Base-by-base conservation (phyloP, 495 filamentous ascomycete species). In the Evansstolkia leycettana region DNA sequence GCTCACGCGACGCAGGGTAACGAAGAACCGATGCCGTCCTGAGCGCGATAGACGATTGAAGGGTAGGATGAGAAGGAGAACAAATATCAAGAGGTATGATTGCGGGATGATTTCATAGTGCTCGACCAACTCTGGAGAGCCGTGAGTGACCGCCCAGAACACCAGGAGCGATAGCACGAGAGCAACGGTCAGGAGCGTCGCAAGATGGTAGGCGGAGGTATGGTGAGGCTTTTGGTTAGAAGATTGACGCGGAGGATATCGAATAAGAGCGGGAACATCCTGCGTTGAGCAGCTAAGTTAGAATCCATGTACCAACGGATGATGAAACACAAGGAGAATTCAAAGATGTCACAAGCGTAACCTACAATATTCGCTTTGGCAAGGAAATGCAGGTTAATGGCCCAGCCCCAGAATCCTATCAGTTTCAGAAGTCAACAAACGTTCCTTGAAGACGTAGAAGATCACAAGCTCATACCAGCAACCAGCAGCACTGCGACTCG, bases 351-450 rank as follows among this genome's bases (percentile, higher is more conserved):
- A n/a, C n/a, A n/a, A n/a, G n/a, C n/a, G n/a, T 29, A 38, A 55
- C 71, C 39, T 54, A 80, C 79, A 61, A 94, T 88, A 50, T 77
- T 76, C 42, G 72, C 58, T 36, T 75, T 55, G 45, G 73, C 64
- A 25, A 94, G 72, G 56, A 80, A 87, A 34, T 94, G 84, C 14
- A 94, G 72, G 60, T 90, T 93, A 38, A 79, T 46, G 34, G 76
- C 86, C 85, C 85, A 94, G 46, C 80, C 84, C 87, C 87, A 94
- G 45, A 92, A 75, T 41, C 82, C 84, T 90, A 43, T 30, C 36
- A 18, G 12, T 35, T 26, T n/a, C 5, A 6, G 5, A 15, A 12
- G 11, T 19, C 31, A 45, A 42, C 33, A 35, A 45, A 40, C 40
- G 48, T 25, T 23, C 17, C 17, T 27, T 12, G 7, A 20, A 28